Base-by-base conservation (phyloP, 2,329 filamentous ascomycete genomes). In the Microcyclosporella mali region DNA sequence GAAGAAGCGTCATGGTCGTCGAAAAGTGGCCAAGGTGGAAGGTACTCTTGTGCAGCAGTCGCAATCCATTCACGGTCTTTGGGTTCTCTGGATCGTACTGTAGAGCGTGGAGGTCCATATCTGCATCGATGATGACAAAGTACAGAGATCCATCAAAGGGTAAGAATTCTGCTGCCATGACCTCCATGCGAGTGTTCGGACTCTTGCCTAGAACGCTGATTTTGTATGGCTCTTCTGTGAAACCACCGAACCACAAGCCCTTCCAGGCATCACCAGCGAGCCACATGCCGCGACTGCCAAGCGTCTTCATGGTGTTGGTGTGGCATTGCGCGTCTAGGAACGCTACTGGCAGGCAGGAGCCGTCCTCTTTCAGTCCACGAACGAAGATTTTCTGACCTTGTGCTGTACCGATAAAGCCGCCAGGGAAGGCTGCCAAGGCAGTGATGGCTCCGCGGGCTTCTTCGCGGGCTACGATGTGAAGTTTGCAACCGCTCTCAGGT, bases 331-430 rank as follows among this genome's bases (percentile, higher is more conserved):
- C 94, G 59, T 98, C 92, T 74, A 98, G 85, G 61, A 98, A 98
- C 0, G 92, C 92, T 3, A 98, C 90, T 0, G 92, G 92, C 1
- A 97, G 73, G 40, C 97, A 75, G 1, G 85, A 88, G 1, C 89
- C 88, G 61, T 98, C 92, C 64, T 98, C 92, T 63, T 95, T 95
- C 2, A 98, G 74, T 31, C 92, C 92, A 46, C 92, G 78, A 1
- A 98, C 88, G 85, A 98, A 94, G 63, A 88, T 90, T 66, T 98
- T 98, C 59, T 95, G 89, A 1, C 92, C 92, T 61, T 98, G 92
- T 0, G 89, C 88, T 85, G 85, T 49, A 92, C 82, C 74, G 94
- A 81, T 53, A 90, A 88, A 1, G 85, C 92, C 65, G 17, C 57
- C 56, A 92, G 88, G 0, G 82, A 88, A 32, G 86, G 90, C 94